A percentile compares a stretch with the other conserved stretches of the same genome.
phyloP scores from a whole-genome alignment of 805 yeast genomes.

The Wickerhamiella siamensis region DNA sequence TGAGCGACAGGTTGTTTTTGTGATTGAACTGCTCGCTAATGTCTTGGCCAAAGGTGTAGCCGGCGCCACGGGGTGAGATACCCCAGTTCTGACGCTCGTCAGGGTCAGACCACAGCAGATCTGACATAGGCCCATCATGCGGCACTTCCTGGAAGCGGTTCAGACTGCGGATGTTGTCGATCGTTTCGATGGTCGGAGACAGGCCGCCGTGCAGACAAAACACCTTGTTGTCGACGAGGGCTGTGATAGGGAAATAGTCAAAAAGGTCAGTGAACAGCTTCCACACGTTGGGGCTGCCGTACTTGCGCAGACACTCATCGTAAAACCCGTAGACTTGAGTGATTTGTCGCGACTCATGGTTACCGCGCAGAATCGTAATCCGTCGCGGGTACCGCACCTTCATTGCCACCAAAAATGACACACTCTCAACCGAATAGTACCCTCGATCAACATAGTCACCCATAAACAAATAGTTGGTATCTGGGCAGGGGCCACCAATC shows the following conservation, averaged over 20 bases:
- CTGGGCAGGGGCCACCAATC: slow-evolving; percentile 93
- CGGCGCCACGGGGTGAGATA: slow-evolving; percentile 96
- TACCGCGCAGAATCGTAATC: slow-evolving; percentile 87
- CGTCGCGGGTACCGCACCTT: slow-evolving; percentile 86
- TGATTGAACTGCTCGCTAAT: slow-evolving; percentile 91
- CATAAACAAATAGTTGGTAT: slow-evolving; percentile 80
- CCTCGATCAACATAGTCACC: slow-evolving; percentile 89
- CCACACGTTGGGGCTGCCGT: slow-evolving; percentile 91
- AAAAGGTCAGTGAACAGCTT: slow-evolving; percentile 83
- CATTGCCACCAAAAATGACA: slow-evolving; percentile 82
- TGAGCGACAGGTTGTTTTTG: slow-evolving; percentile 71
- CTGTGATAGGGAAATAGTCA: slow-evolving; percentile 92
- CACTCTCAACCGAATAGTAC: slow-evolving; percentile 80
- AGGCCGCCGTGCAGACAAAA: slow-evolving; percentile 96
- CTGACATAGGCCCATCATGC: slow-evolving; percentile 98
- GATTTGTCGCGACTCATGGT: slow-evolving; percentile 91
- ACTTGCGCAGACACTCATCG: slow-evolving; percentile 89
- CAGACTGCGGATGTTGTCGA: slow-evolving; percentile 85
- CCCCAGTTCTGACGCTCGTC: slow-evolving; percentile 99
- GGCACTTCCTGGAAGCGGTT: slow-evolving; percentile 95
- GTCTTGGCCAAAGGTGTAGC: slow-evolving; percentile 97
- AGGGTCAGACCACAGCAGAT: slow-evolving; percentile 90
- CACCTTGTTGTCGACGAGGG: slow-evolving; percentile 81
- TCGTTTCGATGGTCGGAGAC: slow-evolving; percentile 90
- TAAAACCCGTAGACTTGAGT: slow-evolving; percentile 95